Base-by-base conservation (phyloP, 129 eudicot species). In the Logfia minima region DNA sequence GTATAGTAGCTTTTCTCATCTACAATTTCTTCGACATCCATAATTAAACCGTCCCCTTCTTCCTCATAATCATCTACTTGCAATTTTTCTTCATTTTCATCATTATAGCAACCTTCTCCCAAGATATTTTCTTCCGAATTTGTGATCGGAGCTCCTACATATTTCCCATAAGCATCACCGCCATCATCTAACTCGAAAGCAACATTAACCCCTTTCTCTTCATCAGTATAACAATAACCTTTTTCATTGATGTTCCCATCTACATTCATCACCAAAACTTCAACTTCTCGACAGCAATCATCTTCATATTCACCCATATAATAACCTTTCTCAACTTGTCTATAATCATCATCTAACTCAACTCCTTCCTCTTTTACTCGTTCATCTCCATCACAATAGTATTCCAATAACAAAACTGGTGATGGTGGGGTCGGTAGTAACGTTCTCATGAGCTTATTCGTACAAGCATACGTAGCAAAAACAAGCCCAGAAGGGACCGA, bases 401-500 rank as follows among this genome's bases (percentile, higher is more conserved):
- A 66, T 51, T 82, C 89, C 55, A 48, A 48, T 29, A 71, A 37
- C 74, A 65, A 1, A 60, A 37, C 65, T 34, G 81, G 62, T 18
- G 79, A 5, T 0, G 69, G 32, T 13, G 87, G 88, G 13, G 81
- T 4, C 3, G 89, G 92, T 0, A 92, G 85, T 76, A 92, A 84
- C 34, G 29, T 80, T 72, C 43, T 88, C 94, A 92, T 85, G 81
- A 92, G 76, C 86, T 88, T 85, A 60, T 90, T 79, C 4, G 88
- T 88, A 70, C 88, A 88, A 18, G 89, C 90, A 76, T 92, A 92
- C 21, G 82, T 77, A 1, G 87, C 94, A 28, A 78, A 80, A 5
- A 82, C 88, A 48, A 92, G 39, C 26, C 96, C 98, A 32, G 80
- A 87, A 64, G 98, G 98, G 32, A 90, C 82, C 0, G 89, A 86